Evolutionary conservation across 345 rosid species (phyloP), one percentile per base, ranked within the genome.

Genomic region (Hirschfeldia incana): DNA sequence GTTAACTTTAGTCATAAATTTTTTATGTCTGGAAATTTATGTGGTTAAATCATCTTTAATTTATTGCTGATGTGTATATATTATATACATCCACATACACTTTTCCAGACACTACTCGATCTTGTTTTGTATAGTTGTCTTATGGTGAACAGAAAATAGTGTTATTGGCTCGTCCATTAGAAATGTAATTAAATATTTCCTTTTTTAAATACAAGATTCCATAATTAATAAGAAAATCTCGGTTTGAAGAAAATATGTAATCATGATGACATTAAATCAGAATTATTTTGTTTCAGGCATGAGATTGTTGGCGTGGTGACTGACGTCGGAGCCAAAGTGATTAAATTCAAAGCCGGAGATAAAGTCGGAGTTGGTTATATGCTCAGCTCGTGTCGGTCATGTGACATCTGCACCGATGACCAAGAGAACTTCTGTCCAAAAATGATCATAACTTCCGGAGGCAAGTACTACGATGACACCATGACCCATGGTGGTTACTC

Each of bases 281-380:
- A 75, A 42, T 21, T 21, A 12, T 62, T 63, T 8, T 70, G 27
- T 33, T 65, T 36, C 75, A 90, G 94, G 70, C 94, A 90, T 78
- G 92, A 90, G 80, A 83, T 90, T 15, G 84, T 78, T 1, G 92
- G 87, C 6, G 78, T 72, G 71, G 90, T 84, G 27, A 88, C 85
- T 36, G 86, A 81, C 66, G 87, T 88, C 3, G 92, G 90, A 21
- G 62, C 75, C 53, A 81, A 85, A 72, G 90, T 88, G 16, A 46
- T 69, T 4, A 88, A 83, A 49, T 85, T 78, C 75, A 86, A 84
- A 58, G 78, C 69, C 37, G 92, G 91, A 16, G 89, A 90, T 58
- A 85, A 65, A 79, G 91, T 88, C 0, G 89, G 88, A 16, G 90
- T 87, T 12, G 90, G 94, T 1, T 88, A 85, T 70, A 64, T 84